Evolutionary conservation across 768 basidiomycete species (phyloP), one percentile per base, ranked within the genome.

Genomic region (Hirschioporus abietinus): DNA sequence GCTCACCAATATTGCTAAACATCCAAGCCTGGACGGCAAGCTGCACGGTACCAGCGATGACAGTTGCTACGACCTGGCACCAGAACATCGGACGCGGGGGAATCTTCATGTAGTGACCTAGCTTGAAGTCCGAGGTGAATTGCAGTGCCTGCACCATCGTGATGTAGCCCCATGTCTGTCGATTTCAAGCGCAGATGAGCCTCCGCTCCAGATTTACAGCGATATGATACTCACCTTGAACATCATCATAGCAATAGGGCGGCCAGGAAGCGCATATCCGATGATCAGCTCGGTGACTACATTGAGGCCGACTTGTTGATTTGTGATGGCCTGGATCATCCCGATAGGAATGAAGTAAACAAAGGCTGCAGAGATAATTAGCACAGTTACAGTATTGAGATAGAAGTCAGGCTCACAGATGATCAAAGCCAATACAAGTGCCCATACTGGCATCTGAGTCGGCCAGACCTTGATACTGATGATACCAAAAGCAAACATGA

Each of bases 401-500:
- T 72, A 26, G 15, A 62, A 9, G 63, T 34, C 20, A 34, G 18
- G 42, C 68, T 57, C 23, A 69, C 68, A 35, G 25, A 70, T 66
- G 27, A 68, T 35, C n/a, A 70, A 59, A 15, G 69, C 67, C 26
- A 70, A 60, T n/a, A 70, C 66, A 23, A 70, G 64, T 5, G 74
- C 77, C 76, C 77, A 78, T 42, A 75, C 73, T 7, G 77, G 77
- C 60, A 78, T 69, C 34, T 80, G 74, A 15, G 88, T 84, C n/a
- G 85, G 82, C 88, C 88, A 90, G 17, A 88, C 72, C 72, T 85
- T 81, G 35, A 89, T 84, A 59, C 82, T 84, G 20, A 89, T 70
- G 71, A 87, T 80, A 17, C 86, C 86, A 65, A 90, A 88, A 9
- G 84, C 77, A 68, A 90, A 86, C 70, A 86, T 86, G 63, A 83